phyloP scores from a whole-genome alignment of 2,329 filamentous ascomycete genomes.

The Lecanicillium sp. region DNA sequence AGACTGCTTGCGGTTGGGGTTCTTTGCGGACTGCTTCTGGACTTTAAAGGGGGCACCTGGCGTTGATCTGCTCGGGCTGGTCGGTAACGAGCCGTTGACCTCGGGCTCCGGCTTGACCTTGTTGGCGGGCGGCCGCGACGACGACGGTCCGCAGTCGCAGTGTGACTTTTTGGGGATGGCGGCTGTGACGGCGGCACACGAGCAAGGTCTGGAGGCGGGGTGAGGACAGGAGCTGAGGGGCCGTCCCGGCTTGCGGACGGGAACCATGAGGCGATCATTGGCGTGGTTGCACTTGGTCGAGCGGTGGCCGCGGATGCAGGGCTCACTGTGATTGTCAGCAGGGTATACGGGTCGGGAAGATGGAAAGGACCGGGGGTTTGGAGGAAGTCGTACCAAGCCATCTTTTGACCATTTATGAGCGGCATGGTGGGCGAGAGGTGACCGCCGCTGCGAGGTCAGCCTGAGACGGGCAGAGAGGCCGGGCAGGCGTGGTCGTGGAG shows the following conservation, averaged over 20 bases:
- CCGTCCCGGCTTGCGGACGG: conserved; percentile 65
- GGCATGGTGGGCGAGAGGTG: conserved; percentile 45
- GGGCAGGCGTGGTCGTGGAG: background rate
- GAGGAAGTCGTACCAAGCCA: conserved; percentile 58
- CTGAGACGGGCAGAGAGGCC: too few species aligned
- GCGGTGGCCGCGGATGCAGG: conserved; percentile 69
- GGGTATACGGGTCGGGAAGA: too few species aligned
- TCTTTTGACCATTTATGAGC: conserved; percentile 63
- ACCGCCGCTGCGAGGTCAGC: background rate
- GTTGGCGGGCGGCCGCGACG: conserved; percentile 17
- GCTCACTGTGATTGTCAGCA: conserved; percentile 46
- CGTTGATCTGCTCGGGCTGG: conserved; percentile 27
- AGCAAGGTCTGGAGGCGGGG: conserved; percentile 54
- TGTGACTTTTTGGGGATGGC: conserved; percentile 54
- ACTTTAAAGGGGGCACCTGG: conserved; percentile 36
- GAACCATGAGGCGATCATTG: conserved; percentile 61
- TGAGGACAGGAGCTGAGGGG: conserved; percentile 66
- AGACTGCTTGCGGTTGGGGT: conserved; percentile 38
- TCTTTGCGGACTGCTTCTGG: conserved; percentile 37
- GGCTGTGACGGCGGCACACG: conserved; percentile 57
- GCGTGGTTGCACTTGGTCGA: conserved; percentile 69
- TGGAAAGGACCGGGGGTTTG: too few species aligned
- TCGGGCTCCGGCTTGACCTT: conserved; percentile 22
- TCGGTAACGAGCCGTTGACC: conserved; percentile 22
- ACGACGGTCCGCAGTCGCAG: conserved; percentile 43